Conservation (phyloP, 305 asterid genomes). For the Fraxinus greggii region DNA sequence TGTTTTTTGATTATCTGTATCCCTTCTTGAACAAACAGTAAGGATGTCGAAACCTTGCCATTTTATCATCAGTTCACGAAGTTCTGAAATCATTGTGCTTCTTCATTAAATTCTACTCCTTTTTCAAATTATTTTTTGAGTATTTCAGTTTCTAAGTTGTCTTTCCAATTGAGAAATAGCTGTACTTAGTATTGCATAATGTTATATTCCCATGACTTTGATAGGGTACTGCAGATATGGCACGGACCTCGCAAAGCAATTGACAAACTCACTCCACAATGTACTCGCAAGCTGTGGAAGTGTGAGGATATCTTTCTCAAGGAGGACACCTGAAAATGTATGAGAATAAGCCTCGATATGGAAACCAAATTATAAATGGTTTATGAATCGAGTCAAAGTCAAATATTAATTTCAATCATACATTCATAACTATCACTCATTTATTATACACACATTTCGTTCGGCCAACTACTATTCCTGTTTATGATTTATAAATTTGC, state of each 20-base stretch:
- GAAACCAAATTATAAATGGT: background rate
- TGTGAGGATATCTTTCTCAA: slow-evolving; percentile 87
- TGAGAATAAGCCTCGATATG: background rate
- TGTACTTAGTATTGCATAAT: slow-evolving; percentile 5
- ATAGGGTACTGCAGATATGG: slow-evolving; percentile 87
- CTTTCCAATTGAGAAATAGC: slow-evolving; percentile 10
- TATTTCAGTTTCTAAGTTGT: background rate
- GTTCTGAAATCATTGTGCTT: slow-evolving; percentile 6
- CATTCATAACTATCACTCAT: background rate
- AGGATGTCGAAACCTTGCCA: background rate
- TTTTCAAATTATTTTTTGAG: background rate
- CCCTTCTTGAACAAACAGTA: background rate
- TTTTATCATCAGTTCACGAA: slow-evolving; percentile 12
- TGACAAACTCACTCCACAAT: slow-evolving; percentile 65
- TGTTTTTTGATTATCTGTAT: background rate
- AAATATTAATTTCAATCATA: background rate
- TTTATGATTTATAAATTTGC: background rate
- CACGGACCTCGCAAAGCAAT: slow-evolving; percentile 81
- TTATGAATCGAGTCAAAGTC: background rate
- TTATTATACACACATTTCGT: background rate
- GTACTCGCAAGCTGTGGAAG: slow-evolving; percentile 86
- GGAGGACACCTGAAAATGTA: slow-evolving; percentile 94
- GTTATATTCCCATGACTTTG: slow-evolving; percentile 27
- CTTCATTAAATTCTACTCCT: background rate
- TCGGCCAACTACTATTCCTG: background rate